These are phyloP conservation scores for Iodosphaeria phyllophila DNA, from an alignment of 2,329 filamentous ascomycete species.

Conservation along the genomic window DNA sequence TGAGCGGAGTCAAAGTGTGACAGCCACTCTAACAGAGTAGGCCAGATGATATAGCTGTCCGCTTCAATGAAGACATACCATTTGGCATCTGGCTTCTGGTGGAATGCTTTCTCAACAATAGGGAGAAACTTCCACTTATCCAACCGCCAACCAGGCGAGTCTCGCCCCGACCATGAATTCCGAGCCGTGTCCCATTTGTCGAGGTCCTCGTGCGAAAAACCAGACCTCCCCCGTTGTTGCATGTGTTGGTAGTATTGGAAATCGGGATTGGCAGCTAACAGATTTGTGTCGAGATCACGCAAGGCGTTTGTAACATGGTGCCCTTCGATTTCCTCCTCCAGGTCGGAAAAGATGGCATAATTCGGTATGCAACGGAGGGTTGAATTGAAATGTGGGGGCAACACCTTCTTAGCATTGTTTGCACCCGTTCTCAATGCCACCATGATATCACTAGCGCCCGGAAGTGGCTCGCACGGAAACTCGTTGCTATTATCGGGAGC, in stretches of 20 bases:
- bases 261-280: slow-evolving; percentile 21
- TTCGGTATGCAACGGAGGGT: slow-evolving; percentile 35
- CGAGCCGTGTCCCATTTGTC: slow-evolving; percentile 10
- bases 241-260: slow-evolving; percentile 32
- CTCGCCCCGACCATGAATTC: slow-evolving; percentile 13
- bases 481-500: too few relatives aligned
- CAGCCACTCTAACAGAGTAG: slow-evolving; percentile 32
- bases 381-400: slow-evolving; percentile 32
- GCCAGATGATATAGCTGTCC: slow-evolving; percentile 36
- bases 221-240: slow-evolving; percentile 19
- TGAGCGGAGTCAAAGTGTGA: slow-evolving; percentile 24
- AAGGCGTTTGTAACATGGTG: slow-evolving; percentile 30
- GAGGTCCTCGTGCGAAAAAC: slow-evolving; percentile 16
- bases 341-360: slow-evolving; percentile 39
- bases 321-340: slow-evolving; percentile 29
- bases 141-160: slow-evolving; percentile 28
- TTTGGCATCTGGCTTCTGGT: slow-evolving; percentile 23
- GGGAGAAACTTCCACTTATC: slow-evolving; percentile 41
- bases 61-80: slow-evolving; percentile 43
- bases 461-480: neutral
- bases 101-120: slow-evolving; percentile 27
- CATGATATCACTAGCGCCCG: slow-evolving; percentile 30
- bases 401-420: slow-evolving; percentile 33
- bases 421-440: slow-evolving; percentile 39
- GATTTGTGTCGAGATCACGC: slow-evolving; percentile 18